Evolutionary conservation across 2,329 filamentous ascomycete species (phyloP).

Genomic region (Escovopsis weberi): DNA sequence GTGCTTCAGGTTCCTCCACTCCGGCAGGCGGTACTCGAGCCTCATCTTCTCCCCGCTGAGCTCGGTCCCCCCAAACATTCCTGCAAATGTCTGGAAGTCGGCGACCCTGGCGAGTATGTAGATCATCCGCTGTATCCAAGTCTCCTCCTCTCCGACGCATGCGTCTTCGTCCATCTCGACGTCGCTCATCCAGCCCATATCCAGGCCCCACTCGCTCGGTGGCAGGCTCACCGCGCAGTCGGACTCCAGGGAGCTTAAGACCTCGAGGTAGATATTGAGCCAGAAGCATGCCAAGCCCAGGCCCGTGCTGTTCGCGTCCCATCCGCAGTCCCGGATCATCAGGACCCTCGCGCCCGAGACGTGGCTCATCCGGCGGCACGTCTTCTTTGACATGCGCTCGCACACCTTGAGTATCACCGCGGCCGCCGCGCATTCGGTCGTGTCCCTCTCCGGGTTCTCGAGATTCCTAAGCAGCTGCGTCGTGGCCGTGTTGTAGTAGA

Average conservation of each 20-base stretch:
- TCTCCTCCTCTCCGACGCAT: constrained; percentile 44
- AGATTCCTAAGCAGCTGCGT: constrained; percentile 60
- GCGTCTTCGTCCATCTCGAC: constrained; percentile 27
- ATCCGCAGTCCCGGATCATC: constrained; percentile 77
- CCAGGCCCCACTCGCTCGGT: constrained; percentile 77
- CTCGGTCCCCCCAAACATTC: constrained; percentile 43
- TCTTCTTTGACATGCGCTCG: constrained; percentile 77
- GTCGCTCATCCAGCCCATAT: constrained; percentile 44
- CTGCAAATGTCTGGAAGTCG: constrained; percentile 64
- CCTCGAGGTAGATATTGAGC: constrained; percentile 81
- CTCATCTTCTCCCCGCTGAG: constrained; percentile 49
- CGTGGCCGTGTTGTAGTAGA: constrained; percentile 79
- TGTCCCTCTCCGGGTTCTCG: constrained; percentile 74
- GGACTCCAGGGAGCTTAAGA: constrained; percentile 76
- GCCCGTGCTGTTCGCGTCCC: constrained; percentile 66
- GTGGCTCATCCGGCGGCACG: constrained; percentile 73
- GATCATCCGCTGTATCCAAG: constrained; percentile 80
- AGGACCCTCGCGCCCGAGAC: constrained; percentile 51
- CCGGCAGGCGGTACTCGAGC: constrained; percentile 48
- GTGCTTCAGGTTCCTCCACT: constrained; percentile 70
- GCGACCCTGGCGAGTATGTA: constrained; percentile 79
- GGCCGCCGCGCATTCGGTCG: constrained; percentile 69
- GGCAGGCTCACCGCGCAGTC: constrained; percentile 83
- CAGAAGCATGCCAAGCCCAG: constrained; percentile 85
- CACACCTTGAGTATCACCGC: constrained; percentile 85